Evolutionary conservation across 1,139 yeast genomes (phyloP), one percentile per base, ranked within the genome.

Genomic region (Waltiozyma solani): DNA sequence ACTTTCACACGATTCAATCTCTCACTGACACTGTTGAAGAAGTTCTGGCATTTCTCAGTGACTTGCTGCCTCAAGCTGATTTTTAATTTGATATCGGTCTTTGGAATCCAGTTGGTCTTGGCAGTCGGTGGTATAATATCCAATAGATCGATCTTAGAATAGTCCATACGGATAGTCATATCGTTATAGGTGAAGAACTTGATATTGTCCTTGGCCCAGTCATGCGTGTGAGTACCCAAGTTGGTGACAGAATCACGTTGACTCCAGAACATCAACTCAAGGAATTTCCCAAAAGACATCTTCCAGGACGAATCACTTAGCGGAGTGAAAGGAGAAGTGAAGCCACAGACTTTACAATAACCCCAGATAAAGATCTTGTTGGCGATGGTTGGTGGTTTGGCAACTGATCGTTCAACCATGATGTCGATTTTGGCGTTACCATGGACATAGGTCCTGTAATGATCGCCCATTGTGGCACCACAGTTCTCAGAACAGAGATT

Each of bases 301-400:
- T 81, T 86, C 79, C 94, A 89, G 0, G 96, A 79, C 23, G 80
- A 81, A 39, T 86, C 91, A 50, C 85, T 82, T 82, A 93, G 76
- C n/a, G 86, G 84, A 20, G 79, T 64, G 13, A 84, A 78, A 0
- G 96, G 94, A 4, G 95, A 79, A 0, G 82, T 69, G 35, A 69
- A 72, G 17, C 77, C 73, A 57, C 99, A 93, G 38, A 67, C 69
- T 42, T 81, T 84, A 59, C 99, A 93, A 47, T 74, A 78, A 56
- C 95, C 84, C 98, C 98, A 93, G 69, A 89, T 81, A 36, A 87
- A 65, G 37, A 93, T 76, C n/a, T 73, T 73, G 50, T 79, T 73
- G 43, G 77, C 78, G 34, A 77, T 62, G 10, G 79, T 77, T 1
- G 85, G 78, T 4, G 79, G 56, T 15, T 70, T 63, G 31, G 78